Base-by-base conservation (phyloP, 2,329 filamentous ascomycete genomes). In the Pestalotiopsis sp. region DNA sequence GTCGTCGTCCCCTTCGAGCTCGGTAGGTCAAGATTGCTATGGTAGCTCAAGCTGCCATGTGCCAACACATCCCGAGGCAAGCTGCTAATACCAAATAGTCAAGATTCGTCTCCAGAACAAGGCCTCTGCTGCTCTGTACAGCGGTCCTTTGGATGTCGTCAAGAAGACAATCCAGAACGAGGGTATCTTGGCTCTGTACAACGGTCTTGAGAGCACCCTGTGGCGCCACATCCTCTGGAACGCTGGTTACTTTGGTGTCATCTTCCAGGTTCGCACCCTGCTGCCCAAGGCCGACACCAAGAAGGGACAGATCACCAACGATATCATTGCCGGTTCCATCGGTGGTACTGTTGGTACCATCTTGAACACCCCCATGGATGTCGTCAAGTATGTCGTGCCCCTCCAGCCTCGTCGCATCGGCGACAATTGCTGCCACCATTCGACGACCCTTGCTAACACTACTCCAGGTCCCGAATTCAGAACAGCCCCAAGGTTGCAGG, bases 31-130 rank as follows among this genome's bases (percentile, higher is more conserved):
- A 36, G 14, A 13, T 12, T 36, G 45, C 36, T 13, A 13, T 20
- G 58, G 98, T 57, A 9, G 31, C 20, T 9, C 17, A 20, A 52
- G 17, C 45, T 52, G 45, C 45, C 17, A 9, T 36, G 11, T n/a
- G 45, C 17, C 45, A 17, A 23, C n/a, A 36, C 31, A 36, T 36
- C 31, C 6, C 31, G 7, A 9, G 2, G 45, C 45, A 20, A 20
- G 9, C 6, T 3, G 86, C 63, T 66, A 56, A 66, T 17, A 14
- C 13, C 23, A n/a, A 27, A 25, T 11, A 66, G 92, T 99, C 87
- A 99, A 99, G 89, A 99, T 99, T 79, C 92, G 96, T 74, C 88
- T 99, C 61, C 96, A 99, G 82, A 96, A 99, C 85, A 94, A 93
- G 83, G 94, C 95, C 17, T 96, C 94, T 64, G 94, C 95, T 57